Base-by-base conservation (phyloP, 805 yeast species). In the Cyberlindnera veronae region DNA sequence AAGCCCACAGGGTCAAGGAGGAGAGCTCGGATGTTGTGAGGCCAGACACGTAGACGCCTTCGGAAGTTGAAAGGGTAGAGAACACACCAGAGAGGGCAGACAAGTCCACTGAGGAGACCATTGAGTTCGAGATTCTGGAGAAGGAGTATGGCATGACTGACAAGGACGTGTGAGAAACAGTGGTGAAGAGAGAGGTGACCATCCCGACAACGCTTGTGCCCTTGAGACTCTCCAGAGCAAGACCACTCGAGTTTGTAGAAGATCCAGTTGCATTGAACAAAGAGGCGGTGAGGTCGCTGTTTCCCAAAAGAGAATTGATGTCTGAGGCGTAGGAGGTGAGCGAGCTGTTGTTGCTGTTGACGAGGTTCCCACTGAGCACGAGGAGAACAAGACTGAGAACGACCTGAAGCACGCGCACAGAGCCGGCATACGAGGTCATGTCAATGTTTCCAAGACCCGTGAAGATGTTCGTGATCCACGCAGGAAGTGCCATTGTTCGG, bases 1-100 rank as follows among this genome's bases (percentile, higher is more conserved):
- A 51, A 20, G 58, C 44, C 56, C 54, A 48, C 11, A 53, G 39
- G 2, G 35, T 37, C n/a, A 57, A 32, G 2, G 57, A 44, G 5
- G 51, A 21, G 6, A 50, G 15, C 41, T 62, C 65, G 21, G 43
- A 28, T 3, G 32, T 23, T 3, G 44, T 11, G 3, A 52, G 9
- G 17, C 47, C 41, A 6, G 29, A 5, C 3, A 45, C 26, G 26
- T 46, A 50, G 1, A 20, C 13, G 6, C 16, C 17, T 19, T 51
- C 45, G 2, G 33, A 26, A 2, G 19, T 17, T 13, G 42, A 23
- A 9, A 44, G 16, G 3, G 41, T 22, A 29, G 30, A 16, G 39
- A 38, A 24, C 17, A 33, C 23, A 21, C 35, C 29, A 26, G 31
- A 1, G n/a, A n/a, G 10, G 27, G 22, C 12, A 31, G 21, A 9